Conservation (phyloP, 305 asterid genomes). For the Fraxinus angustifolia region DNA sequence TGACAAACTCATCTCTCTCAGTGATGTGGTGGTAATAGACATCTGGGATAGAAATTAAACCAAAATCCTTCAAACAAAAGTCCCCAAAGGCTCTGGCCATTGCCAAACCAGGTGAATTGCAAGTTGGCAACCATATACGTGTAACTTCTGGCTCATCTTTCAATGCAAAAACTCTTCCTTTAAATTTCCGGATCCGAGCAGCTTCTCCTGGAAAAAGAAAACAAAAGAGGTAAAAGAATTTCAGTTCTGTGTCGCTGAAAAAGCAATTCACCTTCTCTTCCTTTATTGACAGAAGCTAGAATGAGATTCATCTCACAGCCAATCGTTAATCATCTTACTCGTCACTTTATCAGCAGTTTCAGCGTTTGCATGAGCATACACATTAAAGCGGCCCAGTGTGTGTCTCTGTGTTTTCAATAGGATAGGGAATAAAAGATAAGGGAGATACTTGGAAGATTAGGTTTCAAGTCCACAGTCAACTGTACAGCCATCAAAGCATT, state of each 20-base stretch:
- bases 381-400: background rate
- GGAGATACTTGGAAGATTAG: conserved; percentile 87
- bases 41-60: conserved; percentile 88
- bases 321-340: background rate
- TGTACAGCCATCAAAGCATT: conserved; percentile 69
- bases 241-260: background rate
- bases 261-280: background rate
- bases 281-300: background rate
- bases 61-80: conserved; percentile 93
- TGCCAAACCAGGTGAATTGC: conserved; percentile 96
- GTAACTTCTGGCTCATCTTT: conserved; percentile 98
- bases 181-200: conserved; percentile 86
- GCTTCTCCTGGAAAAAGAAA: conserved; percentile 67
- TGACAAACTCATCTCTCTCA: conserved; percentile 65
- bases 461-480: conserved; percentile 91
- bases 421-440: conserved; percentile 16
- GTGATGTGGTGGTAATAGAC: conserved; percentile 75
- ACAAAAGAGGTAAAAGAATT: background rate
- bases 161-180: conserved; percentile 90
- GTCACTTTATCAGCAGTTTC: background rate
- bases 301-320: background rate
- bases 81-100: conserved; percentile 99
- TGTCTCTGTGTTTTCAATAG: background rate
- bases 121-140: conserved; percentile 94
- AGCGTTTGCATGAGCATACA: background rate